Evolutionary conservation across 306 rosid genomes (phyloP), one percentile per base, ranked within the genome.

Genomic region (Inga leiocalycina): DNA sequence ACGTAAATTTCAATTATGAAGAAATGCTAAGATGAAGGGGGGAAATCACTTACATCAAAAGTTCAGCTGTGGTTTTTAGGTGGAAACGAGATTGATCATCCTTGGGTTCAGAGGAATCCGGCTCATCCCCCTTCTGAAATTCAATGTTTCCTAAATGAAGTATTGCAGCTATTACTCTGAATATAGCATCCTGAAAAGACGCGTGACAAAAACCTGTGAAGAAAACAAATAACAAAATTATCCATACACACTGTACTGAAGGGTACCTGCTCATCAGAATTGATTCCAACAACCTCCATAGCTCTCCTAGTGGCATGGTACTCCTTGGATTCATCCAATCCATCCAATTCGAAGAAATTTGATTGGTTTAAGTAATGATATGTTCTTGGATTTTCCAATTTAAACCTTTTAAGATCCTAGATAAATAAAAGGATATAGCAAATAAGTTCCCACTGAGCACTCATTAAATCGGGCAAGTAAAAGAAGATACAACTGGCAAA

Each of bases 101-200:
- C 81, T 96, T 96, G 45, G 98, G 99, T 82, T 92, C 82, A 54
- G 98, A 94, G 75, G 99, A 94, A 88, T 96, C 99, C 17, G 34
- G 8, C 48, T 89, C 99, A 24, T 15, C 46, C 71, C 97, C 99
- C 88, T 94, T 96, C 32, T 84, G 70, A 88, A 96, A 96, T 83
- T 94, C 97, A 75, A 94, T 82, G 66, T 96, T 96, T 89, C 98
- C 99, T 83, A 96, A 86, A 80, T 96, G 99, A 73, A 96, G 97
- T 81, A 96, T 81, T 81, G 97, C 99, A 56, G 99, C 97, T 65
- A 96, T 92, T 71, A 90, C 88, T 85, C 94, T 91, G 76, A 96
- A 96, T 84, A 96, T 94, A 76, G 97, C 97, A 75, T 94, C 99
- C 97, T 96, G 86, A 78, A 71, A 86, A 83, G 83, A 78, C 37